phyloP scores from a whole-genome alignment of 805 yeast genomes.

The Lipomyces starkeyi region DNA sequence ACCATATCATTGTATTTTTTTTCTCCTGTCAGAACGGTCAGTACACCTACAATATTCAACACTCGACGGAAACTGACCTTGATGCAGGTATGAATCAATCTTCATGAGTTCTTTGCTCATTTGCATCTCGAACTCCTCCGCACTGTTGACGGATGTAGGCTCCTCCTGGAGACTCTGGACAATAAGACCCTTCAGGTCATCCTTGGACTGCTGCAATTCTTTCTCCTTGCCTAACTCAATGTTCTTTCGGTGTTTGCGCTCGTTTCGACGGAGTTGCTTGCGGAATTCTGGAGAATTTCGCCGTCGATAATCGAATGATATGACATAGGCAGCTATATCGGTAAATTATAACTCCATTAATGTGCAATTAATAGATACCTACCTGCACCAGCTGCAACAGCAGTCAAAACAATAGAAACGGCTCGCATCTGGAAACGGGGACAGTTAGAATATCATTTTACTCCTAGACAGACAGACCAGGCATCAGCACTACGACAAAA shows the following conservation, averaged over 20 bases:
- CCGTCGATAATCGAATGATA: slow-evolving; percentile 91
- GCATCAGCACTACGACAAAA: not conserved
- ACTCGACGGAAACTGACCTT: slow-evolving; percentile 17
- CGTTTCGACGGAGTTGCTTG: slow-evolving; percentile 67
- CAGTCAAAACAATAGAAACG: slow-evolving; percentile 10
- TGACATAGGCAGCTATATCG: slow-evolving; percentile 59
- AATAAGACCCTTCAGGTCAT: slow-evolving; percentile 65
- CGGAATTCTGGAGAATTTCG: slow-evolving; percentile 84
- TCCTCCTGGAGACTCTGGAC: slow-evolving; percentile 66
- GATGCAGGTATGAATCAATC: slow-evolving; percentile 29
- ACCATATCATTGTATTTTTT: slow-evolving; percentile 27
- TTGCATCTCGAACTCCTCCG: slow-evolving; percentile 30
- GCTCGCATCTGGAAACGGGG: slow-evolving; percentile 17
- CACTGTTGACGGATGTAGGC: slow-evolving; percentile 51
- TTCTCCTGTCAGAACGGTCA: slow-evolving; percentile 17
- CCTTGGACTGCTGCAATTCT: slow-evolving; percentile 61
- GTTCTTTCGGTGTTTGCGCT: slow-evolving; percentile 55
- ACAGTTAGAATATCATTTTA: not conserved
- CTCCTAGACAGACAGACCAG: not conserved
- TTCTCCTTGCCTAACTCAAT: slow-evolving; percentile 59
- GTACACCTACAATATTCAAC: not conserved
- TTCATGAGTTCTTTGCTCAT: slow-evolving; percentile 29
- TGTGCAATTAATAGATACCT: slow-evolving; percentile 3
- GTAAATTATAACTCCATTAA: not conserved
- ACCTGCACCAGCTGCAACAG: slow-evolving; percentile 26